Conservation (phyloP, 345 rosid genomes). For the Passiflora organensis region DNA sequence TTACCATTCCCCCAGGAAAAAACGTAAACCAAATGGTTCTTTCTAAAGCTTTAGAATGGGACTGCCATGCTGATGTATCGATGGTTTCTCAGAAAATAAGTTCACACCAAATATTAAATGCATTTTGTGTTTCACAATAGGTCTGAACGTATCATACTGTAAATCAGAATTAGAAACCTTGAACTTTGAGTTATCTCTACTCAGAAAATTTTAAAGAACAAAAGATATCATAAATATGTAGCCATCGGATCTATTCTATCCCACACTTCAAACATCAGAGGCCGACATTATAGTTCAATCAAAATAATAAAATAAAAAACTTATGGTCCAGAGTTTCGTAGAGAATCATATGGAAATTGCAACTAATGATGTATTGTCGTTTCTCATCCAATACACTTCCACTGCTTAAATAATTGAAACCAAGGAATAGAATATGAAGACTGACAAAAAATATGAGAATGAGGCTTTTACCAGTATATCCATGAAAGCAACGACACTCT, state of each 20-base stretch:
- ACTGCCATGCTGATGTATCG: background rate
- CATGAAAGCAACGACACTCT: conserved; percentile 82
- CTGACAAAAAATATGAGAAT: background rate
- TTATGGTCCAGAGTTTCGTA: background rate
- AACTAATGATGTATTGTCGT: background rate
- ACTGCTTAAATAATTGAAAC: background rate
- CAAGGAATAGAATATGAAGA: background rate
- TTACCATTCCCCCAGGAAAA: too few relatives aligned
- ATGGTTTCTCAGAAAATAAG: background rate
- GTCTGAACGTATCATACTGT: background rate
- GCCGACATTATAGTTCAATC: background rate
- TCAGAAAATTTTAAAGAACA: background rate
- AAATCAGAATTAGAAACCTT: conserved; percentile 2
- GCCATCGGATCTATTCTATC: background rate
- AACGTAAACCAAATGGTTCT: too few relatives aligned
- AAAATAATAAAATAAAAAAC: background rate
- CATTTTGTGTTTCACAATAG: background rate
- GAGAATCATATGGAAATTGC: background rate
- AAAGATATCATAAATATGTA: too few relatives aligned
- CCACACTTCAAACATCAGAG: background rate
- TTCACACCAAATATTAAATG: background rate
- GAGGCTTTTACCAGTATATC: conserved; percentile 55
- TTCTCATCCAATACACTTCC: background rate
- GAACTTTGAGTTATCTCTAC: background rate
- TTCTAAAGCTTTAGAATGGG: background rate